A percentile compares a stretch with the other conserved stretches of the same genome.
These are phyloP conservation scores for Colletotrichum costaricense DNA, from an alignment of 2,329 filamentous ascomycete genomes.

Conservation along the genomic window DNA sequence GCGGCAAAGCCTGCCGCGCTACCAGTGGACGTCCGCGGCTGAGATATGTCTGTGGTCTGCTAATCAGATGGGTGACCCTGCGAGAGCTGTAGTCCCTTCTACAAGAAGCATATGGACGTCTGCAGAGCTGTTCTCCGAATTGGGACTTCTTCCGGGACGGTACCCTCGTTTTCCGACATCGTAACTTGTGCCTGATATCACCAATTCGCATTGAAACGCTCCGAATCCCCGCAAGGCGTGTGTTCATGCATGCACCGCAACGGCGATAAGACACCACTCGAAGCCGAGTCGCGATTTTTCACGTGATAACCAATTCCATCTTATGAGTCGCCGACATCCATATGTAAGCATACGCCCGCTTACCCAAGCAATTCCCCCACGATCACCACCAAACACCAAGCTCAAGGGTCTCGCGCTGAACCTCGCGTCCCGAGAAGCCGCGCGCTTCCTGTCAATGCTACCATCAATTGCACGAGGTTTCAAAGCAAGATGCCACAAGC, in stretches of 20 bases:
- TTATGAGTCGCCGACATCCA: too few relatives aligned
- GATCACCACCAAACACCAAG: neutral
- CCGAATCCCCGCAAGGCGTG: neutral
- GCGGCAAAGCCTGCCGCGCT: too few relatives aligned
- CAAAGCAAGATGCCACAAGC: neutral
- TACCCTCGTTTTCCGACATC: neutral
- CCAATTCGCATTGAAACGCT: too few relatives aligned
- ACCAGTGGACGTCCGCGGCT: neutral
- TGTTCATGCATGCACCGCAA: neutral
- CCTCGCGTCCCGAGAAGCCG: neutral
- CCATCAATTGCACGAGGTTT: neutral
- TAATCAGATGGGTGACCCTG: neutral
- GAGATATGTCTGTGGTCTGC: neutral
- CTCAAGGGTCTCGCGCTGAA: neutral
- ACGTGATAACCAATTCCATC: too few relatives aligned
- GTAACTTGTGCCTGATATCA: neutral
- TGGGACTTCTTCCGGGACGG: fast-evolving
- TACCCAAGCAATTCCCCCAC: neutral
- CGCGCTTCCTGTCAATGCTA: neutral
- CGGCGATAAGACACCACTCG: neutral
- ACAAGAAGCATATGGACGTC: neutral
- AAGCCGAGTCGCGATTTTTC: too few relatives aligned
- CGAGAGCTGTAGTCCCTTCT: neutral
- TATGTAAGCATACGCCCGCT: neutral
- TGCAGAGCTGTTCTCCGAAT: neutral